A percentile compares a stretch with the other conserved stretches of the same genome.
Conservation (phyloP, 352 stramenopile genomes). For the Globisporangium spiculum region DNA sequence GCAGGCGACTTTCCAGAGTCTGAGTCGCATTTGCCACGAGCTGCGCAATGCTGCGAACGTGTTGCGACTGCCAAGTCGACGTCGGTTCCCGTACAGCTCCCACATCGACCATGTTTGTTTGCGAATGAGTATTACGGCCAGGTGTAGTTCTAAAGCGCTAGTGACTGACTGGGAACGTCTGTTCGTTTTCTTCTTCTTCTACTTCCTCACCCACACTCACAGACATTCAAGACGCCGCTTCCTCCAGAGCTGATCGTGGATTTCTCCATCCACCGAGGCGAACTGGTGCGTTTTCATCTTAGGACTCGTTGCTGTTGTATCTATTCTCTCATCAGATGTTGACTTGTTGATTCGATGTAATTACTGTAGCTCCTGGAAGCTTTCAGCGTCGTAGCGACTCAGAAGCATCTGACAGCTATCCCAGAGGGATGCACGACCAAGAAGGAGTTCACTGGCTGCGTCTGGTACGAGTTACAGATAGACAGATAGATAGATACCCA, state of each 20-base stretch:
- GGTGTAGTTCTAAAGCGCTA: too few species aligned
- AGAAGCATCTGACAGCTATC: slow-evolving; percentile 52
- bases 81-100: slow-evolving; percentile 78
- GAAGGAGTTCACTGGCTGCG: slow-evolving; percentile 76
- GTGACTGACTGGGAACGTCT: too few species aligned
- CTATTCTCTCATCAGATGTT: background rate
- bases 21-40: slow-evolving; percentile 55
- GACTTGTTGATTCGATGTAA: too few species aligned
- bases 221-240: slow-evolving; percentile 73
- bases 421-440: slow-evolving; percentile 63
- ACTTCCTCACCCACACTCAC: background rate
- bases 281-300: slow-evolving; percentile 44
- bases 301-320: background rate
- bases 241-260: slow-evolving; percentile 76
- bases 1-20: slow-evolving; percentile 45
- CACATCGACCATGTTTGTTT: slow-evolving; percentile 75
- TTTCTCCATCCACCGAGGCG: slow-evolving; percentile 78
- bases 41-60: slow-evolving; percentile 71
- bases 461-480: slow-evolving; percentile 45
- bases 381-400: slow-evolving; percentile 54
- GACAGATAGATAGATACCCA: background rate
- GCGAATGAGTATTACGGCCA: background rate
- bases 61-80: slow-evolving; percentile 64
- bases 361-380: slow-evolving; percentile 67
- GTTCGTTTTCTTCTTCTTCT: background rate